Evolutionary conservation across 2,329 filamentous ascomycete species (phyloP).

Genomic region (Exophiala dermatitidis): DNA sequence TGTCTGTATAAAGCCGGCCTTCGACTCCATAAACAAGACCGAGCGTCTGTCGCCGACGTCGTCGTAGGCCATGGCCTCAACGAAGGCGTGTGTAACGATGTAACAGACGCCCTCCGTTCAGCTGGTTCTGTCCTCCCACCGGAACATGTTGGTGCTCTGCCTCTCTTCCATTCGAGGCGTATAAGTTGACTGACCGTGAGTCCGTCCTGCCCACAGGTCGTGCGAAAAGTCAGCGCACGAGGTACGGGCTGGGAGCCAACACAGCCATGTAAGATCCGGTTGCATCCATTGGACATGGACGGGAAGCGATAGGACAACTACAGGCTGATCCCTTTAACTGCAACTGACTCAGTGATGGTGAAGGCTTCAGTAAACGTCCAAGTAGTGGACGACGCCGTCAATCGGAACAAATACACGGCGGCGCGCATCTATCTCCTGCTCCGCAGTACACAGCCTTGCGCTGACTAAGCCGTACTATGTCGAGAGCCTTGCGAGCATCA

Average conservation of each 20-base stretch:
- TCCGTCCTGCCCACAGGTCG: slow-evolving; percentile 11
- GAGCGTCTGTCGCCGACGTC: background rate
- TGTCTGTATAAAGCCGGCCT: background rate
- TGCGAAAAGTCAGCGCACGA: slow-evolving; percentile 8
- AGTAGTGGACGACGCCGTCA: too few relatives aligned
- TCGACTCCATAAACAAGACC: background rate
- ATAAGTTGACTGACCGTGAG: slow-evolving; percentile 14
- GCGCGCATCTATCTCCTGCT: background rate
- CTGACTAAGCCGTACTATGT: background rate
- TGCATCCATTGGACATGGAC: slow-evolving; percentile 17
- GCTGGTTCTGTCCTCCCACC: background rate
- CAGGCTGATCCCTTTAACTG: background rate
- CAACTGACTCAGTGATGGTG: background rate
- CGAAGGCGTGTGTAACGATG: background rate
- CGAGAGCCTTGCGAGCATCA: too few relatives aligned
- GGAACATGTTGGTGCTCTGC: slow-evolving; percentile 1
- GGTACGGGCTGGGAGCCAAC: background rate
- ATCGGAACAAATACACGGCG: too few relatives aligned
- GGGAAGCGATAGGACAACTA: background rate
- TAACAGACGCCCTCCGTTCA: background rate
- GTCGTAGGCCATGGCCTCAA: background rate
- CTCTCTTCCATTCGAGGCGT: slow-evolving; percentile 7
- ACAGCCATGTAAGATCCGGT: slow-evolving; percentile 11
- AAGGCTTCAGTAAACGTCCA: background rate
- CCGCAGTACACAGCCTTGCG: background rate